These are phyloP conservation scores for Ascochyta viciae-villosae DNA, from an alignment of 2,329 filamentous ascomycete genomes.

Conservation along the genomic window DNA sequence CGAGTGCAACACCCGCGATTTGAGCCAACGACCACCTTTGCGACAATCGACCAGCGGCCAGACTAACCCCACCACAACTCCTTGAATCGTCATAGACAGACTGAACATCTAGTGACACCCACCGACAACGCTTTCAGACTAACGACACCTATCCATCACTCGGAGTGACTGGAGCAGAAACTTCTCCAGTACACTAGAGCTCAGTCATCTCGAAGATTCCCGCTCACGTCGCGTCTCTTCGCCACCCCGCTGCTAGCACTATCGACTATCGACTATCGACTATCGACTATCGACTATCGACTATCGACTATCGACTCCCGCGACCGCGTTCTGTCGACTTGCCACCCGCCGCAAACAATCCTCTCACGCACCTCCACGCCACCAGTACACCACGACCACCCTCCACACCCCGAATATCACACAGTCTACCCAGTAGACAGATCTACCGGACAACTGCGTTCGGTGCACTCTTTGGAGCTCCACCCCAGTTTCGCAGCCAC, in stretches of 20 bases:
- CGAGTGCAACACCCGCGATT: neutral
- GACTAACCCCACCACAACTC: constrained; percentile 31
- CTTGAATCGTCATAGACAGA: constrained; percentile 40
- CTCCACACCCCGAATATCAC: neutral
- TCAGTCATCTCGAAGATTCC: constrained; percentile 1
- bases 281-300: too few species aligned
- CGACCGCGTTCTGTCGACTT: constrained; percentile 11
- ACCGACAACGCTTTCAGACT: constrained; percentile 16
- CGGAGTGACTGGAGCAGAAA: neutral
- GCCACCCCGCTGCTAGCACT: constrained; percentile 17
- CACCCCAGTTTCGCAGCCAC: constrained; percentile 58
- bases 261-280: neutral
- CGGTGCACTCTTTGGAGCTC: constrained; percentile 42
- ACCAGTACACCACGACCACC: neutral
- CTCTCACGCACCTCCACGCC: neutral
- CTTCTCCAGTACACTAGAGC: neutral
- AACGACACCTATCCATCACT: neutral
- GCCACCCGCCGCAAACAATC: constrained; percentile 8
- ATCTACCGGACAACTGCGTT: constrained; percentile 24
- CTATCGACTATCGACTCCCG: constrained; percentile 1
- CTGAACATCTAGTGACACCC: constrained; percentile 14
- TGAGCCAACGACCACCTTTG: neutral
- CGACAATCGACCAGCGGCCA: constrained; percentile 19
- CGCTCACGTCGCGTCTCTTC: constrained; percentile 10
- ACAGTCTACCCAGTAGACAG: constrained; percentile 9